Evolutionary conservation across 1,139 yeast species (phyloP).

Genomic region (Geotrichum bryndzae): DNA sequence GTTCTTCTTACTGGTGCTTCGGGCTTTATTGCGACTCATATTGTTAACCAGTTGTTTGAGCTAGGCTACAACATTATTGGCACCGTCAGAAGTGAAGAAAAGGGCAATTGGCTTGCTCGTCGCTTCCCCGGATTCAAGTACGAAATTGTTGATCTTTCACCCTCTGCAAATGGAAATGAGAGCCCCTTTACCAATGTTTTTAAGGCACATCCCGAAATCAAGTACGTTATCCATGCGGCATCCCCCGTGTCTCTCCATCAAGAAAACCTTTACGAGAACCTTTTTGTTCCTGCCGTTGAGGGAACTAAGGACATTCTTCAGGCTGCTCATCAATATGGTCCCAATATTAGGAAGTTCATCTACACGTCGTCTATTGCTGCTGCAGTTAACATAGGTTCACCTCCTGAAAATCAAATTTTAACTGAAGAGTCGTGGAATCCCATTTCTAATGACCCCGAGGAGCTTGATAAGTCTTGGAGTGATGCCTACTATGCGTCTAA

Average conservation of each 20-base stretch:
- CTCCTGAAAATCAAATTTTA: no score
- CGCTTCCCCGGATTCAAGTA: conserved; percentile 32
- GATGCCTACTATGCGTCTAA: conserved; percentile 36
- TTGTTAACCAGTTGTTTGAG: conserved; percentile 33
- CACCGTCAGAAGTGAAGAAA: conserved; percentile 47
- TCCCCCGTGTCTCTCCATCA: no score
- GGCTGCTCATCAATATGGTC: no score
- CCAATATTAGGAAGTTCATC: no score
- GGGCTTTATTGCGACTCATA: conserved; percentile 49
- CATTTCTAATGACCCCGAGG: no score
- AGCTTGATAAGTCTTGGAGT: conserved; percentile 20
- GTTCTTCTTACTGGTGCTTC: conserved; percentile 49
- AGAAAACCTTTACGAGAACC: no score
- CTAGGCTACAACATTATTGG: conserved; percentile 50
- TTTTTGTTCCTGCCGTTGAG: no score
- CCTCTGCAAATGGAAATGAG: neutral
- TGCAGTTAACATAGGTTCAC: conserved; percentile 37
- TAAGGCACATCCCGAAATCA: no score
- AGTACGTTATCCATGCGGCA: no score
- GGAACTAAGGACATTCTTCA: no score
- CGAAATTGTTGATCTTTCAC: conserved; percentile 37
- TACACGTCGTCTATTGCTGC: conserved; percentile 12
- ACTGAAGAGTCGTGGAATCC: neutral
- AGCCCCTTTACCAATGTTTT: no score
- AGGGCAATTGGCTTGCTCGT: conserved; percentile 43